Percentiles rank a stretch among this genome's conserved stretches.
These are phyloP conservation scores for Cylindrotheca closterium DNA, from an alignment of 108 stramenopile species.

Conservation along the genomic window DNA sequence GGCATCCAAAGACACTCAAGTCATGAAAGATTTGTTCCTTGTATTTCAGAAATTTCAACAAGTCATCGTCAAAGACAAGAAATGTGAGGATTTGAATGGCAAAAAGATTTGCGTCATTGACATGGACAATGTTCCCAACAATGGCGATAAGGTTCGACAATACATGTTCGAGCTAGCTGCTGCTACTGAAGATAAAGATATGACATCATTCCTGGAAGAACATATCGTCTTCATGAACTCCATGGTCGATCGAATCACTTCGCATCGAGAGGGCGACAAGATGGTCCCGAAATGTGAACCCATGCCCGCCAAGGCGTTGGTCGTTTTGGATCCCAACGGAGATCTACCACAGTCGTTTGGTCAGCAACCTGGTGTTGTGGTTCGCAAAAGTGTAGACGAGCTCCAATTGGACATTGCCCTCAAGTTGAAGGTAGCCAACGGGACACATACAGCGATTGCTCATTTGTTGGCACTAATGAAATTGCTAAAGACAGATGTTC, in stretches of 20 bases:
- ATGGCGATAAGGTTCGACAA: conserved; percentile 63
- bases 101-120: conserved; percentile 70
- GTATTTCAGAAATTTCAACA: conserved; percentile 29
- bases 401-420: conserved; percentile 74
- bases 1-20: conserved; percentile 47
- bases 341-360: background rate
- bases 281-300: conserved; percentile 82
- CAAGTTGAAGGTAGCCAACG: conserved; percentile 90
- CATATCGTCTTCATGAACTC: conserved; percentile 76
- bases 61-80: background rate
- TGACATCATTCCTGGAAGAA: conserved; percentile 40
- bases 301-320: conserved; percentile 78
- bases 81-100: background rate
- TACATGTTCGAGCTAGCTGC: conserved; percentile 57
- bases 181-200: conserved; percentile 11
- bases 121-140: conserved; percentile 89
- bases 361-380: conserved; percentile 32
- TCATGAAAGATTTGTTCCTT: conserved; percentile 70
- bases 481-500: conserved; percentile 19
- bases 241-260: conserved; percentile 93
- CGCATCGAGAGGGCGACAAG: conserved; percentile 45
- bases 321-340: conserved; percentile 55
- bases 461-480: conserved; percentile 73
- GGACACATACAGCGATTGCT: conserved; percentile 88
- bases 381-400: conserved; percentile 36